Evolutionary conservation across 257 asterid species (phyloP), one percentile per base, ranked within the genome.

Genomic region (Forsythia suspensa): DNA sequence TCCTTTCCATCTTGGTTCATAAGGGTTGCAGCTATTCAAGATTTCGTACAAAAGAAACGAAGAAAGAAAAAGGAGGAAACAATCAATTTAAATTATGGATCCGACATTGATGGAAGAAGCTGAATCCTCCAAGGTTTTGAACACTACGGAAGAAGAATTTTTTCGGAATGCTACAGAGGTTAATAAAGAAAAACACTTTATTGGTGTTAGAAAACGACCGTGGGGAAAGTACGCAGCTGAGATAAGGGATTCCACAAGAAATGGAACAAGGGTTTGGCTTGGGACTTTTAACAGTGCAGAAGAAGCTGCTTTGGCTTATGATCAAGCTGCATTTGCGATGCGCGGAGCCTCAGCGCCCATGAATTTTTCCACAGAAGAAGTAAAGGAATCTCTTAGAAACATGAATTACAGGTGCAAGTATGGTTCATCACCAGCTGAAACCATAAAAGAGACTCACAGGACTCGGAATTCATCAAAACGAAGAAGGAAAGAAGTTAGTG

Each of bases 171-270:
- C 37, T 21, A 24, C 6, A 18, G 69, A 24, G 16, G 39, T 5
- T 8, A 72, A 40, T 36, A 24, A 72, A 6, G 68, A 75, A 16
- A 71, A 67, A 71, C 79, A 70, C 39, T 80, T 57, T 79, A 82
- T 85, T 44, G 88, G 88, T 0, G 88, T 85, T 0, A 48, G 88
- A 8, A 85, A 57, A 67, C 73, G 86, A 69, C 85, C 88, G 0
- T 85, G 89, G 89, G 88, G 88, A 15, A 85, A 73, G 79, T 85
- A 59, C 5, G 88, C 86, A 52, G 86, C 88, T 1, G 88, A 82
- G 44, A 85, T 85, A 15, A 74, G 89, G 75, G 89, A 85, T 34
- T 85, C 89, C 3, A 80, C 88, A 0, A 82, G 86, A 78, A 48
- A 77, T 1, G 89, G 89, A 15, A 7, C 0, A 15, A 85, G 89